Base-by-base conservation (phyloP, 352 stramenopile genomes). In the Elongisporangium senticosum region DNA sequence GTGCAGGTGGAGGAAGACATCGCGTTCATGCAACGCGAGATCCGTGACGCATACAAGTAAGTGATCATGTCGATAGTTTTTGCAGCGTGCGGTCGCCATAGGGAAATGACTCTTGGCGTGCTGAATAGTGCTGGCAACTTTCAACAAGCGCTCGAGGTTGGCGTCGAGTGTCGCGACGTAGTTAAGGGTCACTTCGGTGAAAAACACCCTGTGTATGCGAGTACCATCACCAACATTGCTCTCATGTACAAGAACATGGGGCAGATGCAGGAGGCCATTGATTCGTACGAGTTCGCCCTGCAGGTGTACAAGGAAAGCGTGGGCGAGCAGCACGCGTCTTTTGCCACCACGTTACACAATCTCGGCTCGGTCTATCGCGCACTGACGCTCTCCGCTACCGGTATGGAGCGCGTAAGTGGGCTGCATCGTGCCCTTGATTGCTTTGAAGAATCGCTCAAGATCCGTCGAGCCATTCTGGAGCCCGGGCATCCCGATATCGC, bases 211-310 rank as follows among this genome's bases (percentile, higher is more conserved):
- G 85, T 94, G 21, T 94, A 86, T 47, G 85, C 85, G 10, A 93
- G 85, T 55, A 93, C 85, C 43, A 79, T 94, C 55, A 91, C 83
- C 57, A 93, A 94, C 64, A 90, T 94, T 48, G 85, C 85, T 21
- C 79, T 94, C 53, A 93, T 94, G 83, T 86, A 94, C 71, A 94
- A 94, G 72, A 92, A 88, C 63, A 39, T 89, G 63, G 83, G 83
- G 8, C 74, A 88, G 64, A 74, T 78, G 56, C 79, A 90, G 28
- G 75, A 91, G 40, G 83, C 85, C 10, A 72, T 94, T 53, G 81
- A 87, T 65, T 71, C 83, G 59, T 94, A 94, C 72, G 81, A 92
- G 67, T 86, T 76, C 55, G 85, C 85, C 43, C 65, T 94, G 53
- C 74, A 85, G 33, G 78, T 84, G 28, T 94, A 94, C 75, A 93